phyloP scores from a whole-genome alignment of 257 asterid genomes.

The Catharanthus roseus region DNA sequence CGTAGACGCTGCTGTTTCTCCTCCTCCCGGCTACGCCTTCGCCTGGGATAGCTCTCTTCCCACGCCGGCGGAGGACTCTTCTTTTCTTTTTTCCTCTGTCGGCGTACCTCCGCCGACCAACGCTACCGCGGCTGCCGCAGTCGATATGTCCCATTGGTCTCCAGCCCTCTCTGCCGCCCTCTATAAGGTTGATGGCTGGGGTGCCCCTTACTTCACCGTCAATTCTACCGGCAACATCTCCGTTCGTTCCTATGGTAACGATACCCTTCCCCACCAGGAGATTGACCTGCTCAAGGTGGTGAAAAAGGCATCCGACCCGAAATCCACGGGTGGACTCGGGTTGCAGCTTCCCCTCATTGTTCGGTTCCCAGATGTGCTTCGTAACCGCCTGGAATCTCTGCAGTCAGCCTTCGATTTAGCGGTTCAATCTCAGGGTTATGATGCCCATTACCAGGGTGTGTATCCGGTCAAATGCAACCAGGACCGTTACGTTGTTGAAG shows the following conservation, averaged over 20 bases:
- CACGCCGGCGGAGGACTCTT: constrained; percentile 25
- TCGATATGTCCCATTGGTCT: constrained; percentile 46
- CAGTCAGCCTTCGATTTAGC: constrained; percentile 65
- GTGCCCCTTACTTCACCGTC: constrained; percentile 83
- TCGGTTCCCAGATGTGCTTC: constrained; percentile 80
- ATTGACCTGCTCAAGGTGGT: constrained; percentile 88
- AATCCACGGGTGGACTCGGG: constrained; percentile 66
- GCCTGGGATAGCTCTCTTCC: constrained; percentile 64
- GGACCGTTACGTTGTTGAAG: constrained; percentile 81
- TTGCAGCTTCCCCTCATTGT: constrained; percentile 71
- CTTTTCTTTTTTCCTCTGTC: constrained; percentile 11
- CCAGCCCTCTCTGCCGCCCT: constrained; percentile 58
- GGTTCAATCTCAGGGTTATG: constrained; percentile 58
- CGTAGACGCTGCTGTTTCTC: constrained; percentile 58
- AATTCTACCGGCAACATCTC: constrained; percentile 71
- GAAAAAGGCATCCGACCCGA: constrained; percentile 74
- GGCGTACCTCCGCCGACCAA: constrained; percentile 33
- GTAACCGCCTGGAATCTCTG: constrained; percentile 65
- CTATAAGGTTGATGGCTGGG: constrained; percentile 85
- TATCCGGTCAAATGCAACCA: constrained; percentile 97
- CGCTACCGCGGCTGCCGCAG: constrained; percentile 21
- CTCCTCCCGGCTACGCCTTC: constrained; percentile 56
- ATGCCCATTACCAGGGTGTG: constrained; percentile 84
- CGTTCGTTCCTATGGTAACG: constrained; percentile 56
- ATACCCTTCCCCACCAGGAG: constrained; percentile 73